These are phyloP conservation scores for Vanrija pseudolonga DNA, from an alignment of 1,284 basidiomycete species.

Conservation along the genomic window DNA sequence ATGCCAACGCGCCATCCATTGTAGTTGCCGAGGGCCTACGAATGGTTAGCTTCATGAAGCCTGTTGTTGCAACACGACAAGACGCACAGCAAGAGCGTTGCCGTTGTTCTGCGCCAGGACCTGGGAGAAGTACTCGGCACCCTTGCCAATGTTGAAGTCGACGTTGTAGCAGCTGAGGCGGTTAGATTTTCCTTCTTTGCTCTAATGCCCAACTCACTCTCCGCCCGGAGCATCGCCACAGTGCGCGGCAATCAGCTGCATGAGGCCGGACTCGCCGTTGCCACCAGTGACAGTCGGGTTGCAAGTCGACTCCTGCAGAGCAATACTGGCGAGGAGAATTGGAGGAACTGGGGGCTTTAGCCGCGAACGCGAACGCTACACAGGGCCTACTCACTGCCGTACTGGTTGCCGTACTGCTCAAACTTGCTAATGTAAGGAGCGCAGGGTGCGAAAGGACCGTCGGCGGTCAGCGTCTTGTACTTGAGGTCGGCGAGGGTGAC, in stretches of 20 bases:
- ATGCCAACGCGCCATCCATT: slow-evolving; percentile 70
- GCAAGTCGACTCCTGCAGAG: slow-evolving; percentile 76
- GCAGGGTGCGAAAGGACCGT: slow-evolving; percentile 65
- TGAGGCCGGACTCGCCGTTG: slow-evolving; percentile 73
- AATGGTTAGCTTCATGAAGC: no score
- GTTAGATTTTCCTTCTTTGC: no score
- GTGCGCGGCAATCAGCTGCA: slow-evolving; percentile 80
- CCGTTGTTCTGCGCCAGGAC: slow-evolving; percentile 52
- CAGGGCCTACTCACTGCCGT: slow-evolving; percentile 50
- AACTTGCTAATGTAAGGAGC: slow-evolving; percentile 58
- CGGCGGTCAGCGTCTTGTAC: slow-evolving; percentile 55
- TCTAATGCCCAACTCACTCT: slow-evolving; percentile 53
- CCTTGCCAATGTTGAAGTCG: slow-evolving; percentile 58
- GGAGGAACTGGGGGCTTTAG: slow-evolving; percentile 51
- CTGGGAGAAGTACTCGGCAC: slow-evolving; percentile 25
- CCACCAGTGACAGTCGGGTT: slow-evolving; percentile 66
- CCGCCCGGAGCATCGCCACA: slow-evolving; percentile 63
- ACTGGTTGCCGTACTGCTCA: slow-evolving; percentile 59
- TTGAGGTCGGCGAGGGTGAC: slow-evolving; percentile 57
- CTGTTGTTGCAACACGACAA: no score
- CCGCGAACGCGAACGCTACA: not conserved
- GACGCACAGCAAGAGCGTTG: slow-evolving; percentile 54
- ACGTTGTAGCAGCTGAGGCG: slow-evolving; percentile 31
- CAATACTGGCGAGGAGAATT: slow-evolving; percentile 76
- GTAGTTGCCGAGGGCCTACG: slow-evolving; percentile 61